These are phyloP conservation scores for Coemansia furcata DNA, from an alignment of 192 early-diverging fungal genomes.

Conservation along the genomic window DNA sequence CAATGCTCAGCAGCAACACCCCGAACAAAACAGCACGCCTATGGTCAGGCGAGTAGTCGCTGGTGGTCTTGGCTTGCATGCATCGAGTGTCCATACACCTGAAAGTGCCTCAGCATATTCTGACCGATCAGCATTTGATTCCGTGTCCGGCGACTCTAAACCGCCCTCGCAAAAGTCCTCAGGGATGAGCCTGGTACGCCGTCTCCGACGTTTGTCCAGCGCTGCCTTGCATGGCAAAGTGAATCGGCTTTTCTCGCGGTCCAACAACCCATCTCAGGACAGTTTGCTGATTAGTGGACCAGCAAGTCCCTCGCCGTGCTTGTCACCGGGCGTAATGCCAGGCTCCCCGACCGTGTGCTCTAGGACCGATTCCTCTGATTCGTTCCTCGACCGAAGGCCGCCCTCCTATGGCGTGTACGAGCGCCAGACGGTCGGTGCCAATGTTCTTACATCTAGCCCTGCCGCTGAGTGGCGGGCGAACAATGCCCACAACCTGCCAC, in stretches of 20 bases:
- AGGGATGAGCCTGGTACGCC: slow-evolving; percentile 42
- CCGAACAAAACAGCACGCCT: slow-evolving; percentile 21
- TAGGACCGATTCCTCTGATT: not conserved
- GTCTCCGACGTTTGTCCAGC: slow-evolving; percentile 43
- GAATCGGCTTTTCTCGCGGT: slow-evolving; percentile 46
- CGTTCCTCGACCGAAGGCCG: not conserved
- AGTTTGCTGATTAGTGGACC: slow-evolving; percentile 26
- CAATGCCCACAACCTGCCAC: slow-evolving; percentile 17
- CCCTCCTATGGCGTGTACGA: not conserved
- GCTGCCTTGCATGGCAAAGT: slow-evolving; percentile 47
- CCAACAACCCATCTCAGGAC: slow-evolving; percentile 43
- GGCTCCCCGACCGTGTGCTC: slow-evolving; percentile 5
- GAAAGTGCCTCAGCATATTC: slow-evolving; percentile 41
- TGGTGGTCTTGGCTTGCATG: slow-evolving; percentile 35
- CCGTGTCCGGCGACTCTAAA: slow-evolving; percentile 38
- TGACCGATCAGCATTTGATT: slow-evolving; percentile 22
- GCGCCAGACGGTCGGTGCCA: slow-evolving; percentile 4
- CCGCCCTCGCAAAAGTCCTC: slow-evolving; percentile 47
- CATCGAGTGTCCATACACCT: slow-evolving; percentile 30
- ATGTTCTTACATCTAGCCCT: slow-evolving; percentile 7
- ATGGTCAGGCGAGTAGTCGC: slow-evolving; percentile 27
- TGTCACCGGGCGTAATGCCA: slow-evolving; percentile 10
- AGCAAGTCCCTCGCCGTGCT: slow-evolving; percentile 14
- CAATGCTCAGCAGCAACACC: slow-evolving; percentile 1
- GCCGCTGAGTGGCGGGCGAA: slow-evolving; percentile 17